Base-by-base conservation (phyloP, 192 early-diverging fungal species). In the Funneliformis geosporum region DNA sequence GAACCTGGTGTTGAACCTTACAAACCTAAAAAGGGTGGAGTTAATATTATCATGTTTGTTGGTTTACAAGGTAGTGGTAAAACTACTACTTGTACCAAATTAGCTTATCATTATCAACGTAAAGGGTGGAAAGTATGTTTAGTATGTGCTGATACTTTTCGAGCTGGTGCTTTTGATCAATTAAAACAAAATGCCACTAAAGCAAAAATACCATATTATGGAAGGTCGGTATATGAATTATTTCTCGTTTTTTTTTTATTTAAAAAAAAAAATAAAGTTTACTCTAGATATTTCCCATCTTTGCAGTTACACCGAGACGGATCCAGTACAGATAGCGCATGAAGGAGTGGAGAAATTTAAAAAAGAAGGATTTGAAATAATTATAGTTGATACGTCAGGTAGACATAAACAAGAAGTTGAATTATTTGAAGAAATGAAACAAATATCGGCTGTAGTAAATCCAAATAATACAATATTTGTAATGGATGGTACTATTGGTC, bases 161-260 rank as follows among this genome's bases (percentile, higher is more conserved):
- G 97, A 83, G 97, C 97, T 60, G 97, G 97, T 87, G 97, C 97
- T 16, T 98, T 98, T 83, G 97, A 98, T 87, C 97, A 98, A 88
- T 89, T 98, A 78, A 98, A 96, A 86, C 97, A 98, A 82, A 98
- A 98, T 76, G 96, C 97, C 16, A 95, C 96, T 27, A 94, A 97
- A 75, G 97, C 96, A n/a, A 96, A 97, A 73, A 97, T 98, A 67
- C 97, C 97, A 61, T 98, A 93, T 84, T 98, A 95, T 81, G 95
- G 94, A 79, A 92, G 89, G 87, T 89, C 71, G 18, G 78, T 55
- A 39, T 40, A 3, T 40, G 25, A n/a, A 43, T 4, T n/a, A 60
- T 27, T 18, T 75, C 27, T n/a, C 2, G 14, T 43, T 69, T 8
- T 65, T 55, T 21, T 55, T 5, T 5, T 55, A 21, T 50, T 18